These are phyloP conservation scores for Saccharomyces hybrid DNA, from an alignment of 1,139 yeast genomes.

Conservation along the genomic window DNA sequence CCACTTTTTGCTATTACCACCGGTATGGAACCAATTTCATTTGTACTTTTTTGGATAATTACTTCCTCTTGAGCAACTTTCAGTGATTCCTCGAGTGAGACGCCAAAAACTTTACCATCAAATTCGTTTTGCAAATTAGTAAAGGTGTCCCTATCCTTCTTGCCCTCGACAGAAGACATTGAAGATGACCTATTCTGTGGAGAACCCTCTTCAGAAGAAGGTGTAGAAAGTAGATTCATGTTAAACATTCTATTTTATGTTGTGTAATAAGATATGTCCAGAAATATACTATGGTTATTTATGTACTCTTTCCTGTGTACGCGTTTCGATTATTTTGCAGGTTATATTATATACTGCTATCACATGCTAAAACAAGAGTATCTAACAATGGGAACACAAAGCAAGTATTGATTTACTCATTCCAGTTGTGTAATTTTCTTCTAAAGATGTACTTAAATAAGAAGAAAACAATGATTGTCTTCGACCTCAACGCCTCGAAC, in stretches of 20 bases:
- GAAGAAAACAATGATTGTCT: neutral
- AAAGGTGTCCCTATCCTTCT: neutral
- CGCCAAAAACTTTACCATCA: constrained; percentile 54
- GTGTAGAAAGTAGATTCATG: neutral
- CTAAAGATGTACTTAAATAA: neutral
- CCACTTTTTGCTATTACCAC: constrained; percentile 86
- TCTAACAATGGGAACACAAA: neutral
- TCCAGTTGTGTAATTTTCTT: neutral
- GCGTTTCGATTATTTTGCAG: neutral
- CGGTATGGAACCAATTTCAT: constrained; percentile 11
- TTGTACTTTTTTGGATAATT: constrained; percentile 6
- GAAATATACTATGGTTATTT: neutral
- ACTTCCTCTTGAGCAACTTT: constrained; percentile 40
- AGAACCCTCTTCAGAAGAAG: neutral
- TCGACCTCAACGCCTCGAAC: neutral
- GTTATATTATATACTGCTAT: neutral
- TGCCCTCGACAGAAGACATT: neutral
- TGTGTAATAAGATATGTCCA: neutral
- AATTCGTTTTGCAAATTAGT: constrained; percentile 20
- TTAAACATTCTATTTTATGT: neutral
- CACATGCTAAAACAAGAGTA: neutral
- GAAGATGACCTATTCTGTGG: neutral
- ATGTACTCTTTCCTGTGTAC: neutral
- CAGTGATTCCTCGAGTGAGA: constrained; percentile 57
- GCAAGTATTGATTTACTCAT: neutral